Evolutionary conservation across 2,329 filamentous ascomycete genomes (phyloP), one percentile per base, ranked within the genome.

Genomic region (Fusarium mexicanum): DNA sequence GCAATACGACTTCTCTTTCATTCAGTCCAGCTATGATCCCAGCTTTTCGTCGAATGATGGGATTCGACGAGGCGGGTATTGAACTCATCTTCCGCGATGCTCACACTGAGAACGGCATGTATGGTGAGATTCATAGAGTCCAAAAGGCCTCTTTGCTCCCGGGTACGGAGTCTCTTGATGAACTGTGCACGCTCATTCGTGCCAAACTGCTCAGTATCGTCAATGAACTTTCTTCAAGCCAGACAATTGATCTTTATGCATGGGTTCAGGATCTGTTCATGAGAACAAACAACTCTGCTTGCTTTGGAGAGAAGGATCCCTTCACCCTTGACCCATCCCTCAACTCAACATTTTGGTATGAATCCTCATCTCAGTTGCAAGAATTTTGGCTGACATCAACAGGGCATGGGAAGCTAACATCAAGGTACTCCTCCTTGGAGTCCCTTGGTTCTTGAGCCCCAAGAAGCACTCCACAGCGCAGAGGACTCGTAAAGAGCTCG

Each of bases 31-130:
- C 73, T 7, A 69, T 75, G 67, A 73, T 76, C 11, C 73, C 73
- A 0, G 73, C 73, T 2, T 76, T 76, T 9, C 73, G 73, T 22
- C 67, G 70, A 24, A 75, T 73, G 73, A 76, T 76, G 67, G 73
- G 73, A 0, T 76, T 76, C 5, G 67, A 75, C 2, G 73, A 76
- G 11, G 70, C 61, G 0, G 73, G 73, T 9, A 76, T 76, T 18
- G 67, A 76, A 26, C 70, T 76, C 24, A 76, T 76, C 40, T 76
- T 76, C 20, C 73, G 70, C 2, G 73, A 76, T 61, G 73, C 73
- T 16, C 73, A 76, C 20, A 76, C 73, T n/a, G 73, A 76, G 40
- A 71, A 71, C 1, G 73, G 73, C 40, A 75, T 76, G 67, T 76
- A 75, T 50, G 73, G 73, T 18, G 73, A 76, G 24, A 76, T 76